Evolutionary conservation across 1,139 yeast species (phyloP).

Genomic region (Geotrichum bryndzae): DNA sequence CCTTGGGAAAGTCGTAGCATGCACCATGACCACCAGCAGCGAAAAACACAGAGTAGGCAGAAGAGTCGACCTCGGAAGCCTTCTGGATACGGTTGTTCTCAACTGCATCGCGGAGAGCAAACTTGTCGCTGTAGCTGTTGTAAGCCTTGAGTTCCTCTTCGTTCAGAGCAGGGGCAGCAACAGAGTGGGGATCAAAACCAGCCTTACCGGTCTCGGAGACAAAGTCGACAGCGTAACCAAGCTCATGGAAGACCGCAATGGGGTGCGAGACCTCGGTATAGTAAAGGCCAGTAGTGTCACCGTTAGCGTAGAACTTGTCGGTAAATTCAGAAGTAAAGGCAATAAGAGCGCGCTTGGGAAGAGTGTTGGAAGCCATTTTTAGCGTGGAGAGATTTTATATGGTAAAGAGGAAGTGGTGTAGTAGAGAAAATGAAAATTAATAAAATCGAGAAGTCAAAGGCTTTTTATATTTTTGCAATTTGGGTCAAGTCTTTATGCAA

Average conservation of each 20-base stretch:
- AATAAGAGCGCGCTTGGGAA: slow-evolving; percentile 40
- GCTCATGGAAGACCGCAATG: slow-evolving; percentile 41
- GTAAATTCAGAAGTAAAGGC: slow-evolving; percentile 46
- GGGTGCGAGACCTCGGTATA: slow-evolving; percentile 56
- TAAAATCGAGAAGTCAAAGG: not conserved
- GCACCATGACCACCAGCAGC: slow-evolving; percentile 66
- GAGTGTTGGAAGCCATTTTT: slow-evolving; percentile 8
- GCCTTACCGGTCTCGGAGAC: slow-evolving; percentile 53
- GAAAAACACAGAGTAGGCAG: slow-evolving; percentile 49
- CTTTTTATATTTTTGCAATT: not conserved
- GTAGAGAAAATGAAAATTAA: not conserved
- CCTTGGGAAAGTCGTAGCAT: slow-evolving; percentile 52
- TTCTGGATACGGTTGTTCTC: slow-evolving; percentile 33
- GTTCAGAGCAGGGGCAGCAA: slow-evolving; percentile 37
- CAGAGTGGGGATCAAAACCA: slow-evolving; percentile 53
- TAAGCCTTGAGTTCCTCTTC: slow-evolving; percentile 42
- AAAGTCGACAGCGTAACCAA: slow-evolving; percentile 49
- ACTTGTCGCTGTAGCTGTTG: slow-evolving; percentile 35
- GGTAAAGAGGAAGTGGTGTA: not conserved
- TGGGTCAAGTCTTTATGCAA: not conserved
- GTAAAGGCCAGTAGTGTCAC: slow-evolving; percentile 52
- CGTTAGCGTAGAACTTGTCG: slow-evolving; percentile 50
- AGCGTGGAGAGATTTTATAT: not conserved
- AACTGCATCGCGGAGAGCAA: slow-evolving; percentile 39
- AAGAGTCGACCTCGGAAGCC: slow-evolving; percentile 42